phyloP scores from a whole-genome alignment of 129 eudicot species.

The sunflower (Helianthus annuus) region DNA sequence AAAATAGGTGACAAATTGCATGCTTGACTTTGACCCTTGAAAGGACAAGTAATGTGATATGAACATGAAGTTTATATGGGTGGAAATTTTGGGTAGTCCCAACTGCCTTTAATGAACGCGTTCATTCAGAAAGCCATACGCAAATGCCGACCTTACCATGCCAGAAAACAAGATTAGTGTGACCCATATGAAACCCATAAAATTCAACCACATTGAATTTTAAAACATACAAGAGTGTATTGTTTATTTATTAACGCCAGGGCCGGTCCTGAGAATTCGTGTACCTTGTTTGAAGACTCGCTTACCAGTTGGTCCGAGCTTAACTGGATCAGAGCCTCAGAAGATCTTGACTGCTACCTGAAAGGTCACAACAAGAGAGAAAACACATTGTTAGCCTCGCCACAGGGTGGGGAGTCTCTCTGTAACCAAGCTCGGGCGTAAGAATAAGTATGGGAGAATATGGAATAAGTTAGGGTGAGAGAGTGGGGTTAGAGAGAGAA shows the following conservation, averaged over 20 bases:
- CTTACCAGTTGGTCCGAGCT: no score
- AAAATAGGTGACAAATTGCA: not conserved
- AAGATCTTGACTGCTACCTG: no score
- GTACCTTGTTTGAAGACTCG: no score
- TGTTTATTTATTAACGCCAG: not conserved
- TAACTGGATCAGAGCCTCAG: no score
- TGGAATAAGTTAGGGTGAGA: no score
- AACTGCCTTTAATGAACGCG: constrained; percentile 36
- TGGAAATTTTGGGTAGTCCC: constrained; percentile 21
- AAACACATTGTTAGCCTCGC: no score
- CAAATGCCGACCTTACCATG: constrained; percentile 30
- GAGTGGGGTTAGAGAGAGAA: no score
- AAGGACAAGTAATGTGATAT: constrained; percentile 18
- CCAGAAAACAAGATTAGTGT: constrained; percentile 26
- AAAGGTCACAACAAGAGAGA: no score
- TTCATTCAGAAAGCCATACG: constrained; percentile 27
- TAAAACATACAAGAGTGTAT: not conserved
- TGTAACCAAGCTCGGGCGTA: no score
- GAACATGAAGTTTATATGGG: constrained; percentile 25
- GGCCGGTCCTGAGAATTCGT: no score
- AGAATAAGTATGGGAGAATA: no score
- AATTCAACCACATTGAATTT: not conserved
- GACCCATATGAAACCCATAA: constrained; percentile 5
- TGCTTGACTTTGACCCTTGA: not conserved
- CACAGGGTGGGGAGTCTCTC: no score